Conservation (phyloP, 2,329 filamentous ascomycete species). For the Nothophoma quercina region DNA sequence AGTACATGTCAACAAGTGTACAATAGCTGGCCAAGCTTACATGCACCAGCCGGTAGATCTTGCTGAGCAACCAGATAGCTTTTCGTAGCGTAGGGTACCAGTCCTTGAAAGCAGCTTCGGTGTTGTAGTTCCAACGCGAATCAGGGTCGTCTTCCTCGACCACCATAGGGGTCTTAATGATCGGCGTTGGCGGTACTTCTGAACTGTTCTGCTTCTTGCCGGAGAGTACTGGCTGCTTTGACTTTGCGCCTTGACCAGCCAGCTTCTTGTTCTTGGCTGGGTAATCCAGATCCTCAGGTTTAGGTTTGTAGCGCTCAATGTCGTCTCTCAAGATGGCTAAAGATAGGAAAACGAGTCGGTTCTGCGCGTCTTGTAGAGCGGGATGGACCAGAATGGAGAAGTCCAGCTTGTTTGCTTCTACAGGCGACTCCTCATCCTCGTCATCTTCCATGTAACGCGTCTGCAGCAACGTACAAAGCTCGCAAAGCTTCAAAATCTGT, state of each 20-base stretch:
- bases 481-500: slow-evolving; percentile 70
- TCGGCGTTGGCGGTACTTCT: slow-evolving; percentile 41
- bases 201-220: slow-evolving; percentile 59
- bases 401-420: slow-evolving; percentile 64
- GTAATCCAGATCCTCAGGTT: slow-evolving; percentile 71
- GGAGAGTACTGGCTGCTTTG: slow-evolving; percentile 58
- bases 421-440: slow-evolving; percentile 54
- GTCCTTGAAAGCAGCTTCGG: slow-evolving; percentile 63
- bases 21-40: no score
- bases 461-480: slow-evolving; percentile 71
- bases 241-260: slow-evolving; percentile 51
- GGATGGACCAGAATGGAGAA: slow-evolving; percentile 69
- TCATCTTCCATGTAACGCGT: slow-evolving; percentile 69
- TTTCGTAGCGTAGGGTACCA: slow-evolving; percentile 74
- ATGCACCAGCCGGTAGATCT: slow-evolving; percentile 74
- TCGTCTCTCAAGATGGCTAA: slow-evolving; percentile 69
- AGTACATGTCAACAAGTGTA: neutral
- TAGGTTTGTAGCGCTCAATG: slow-evolving; percentile 71
- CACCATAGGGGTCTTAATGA: slow-evolving; percentile 57
- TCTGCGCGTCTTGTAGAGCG: slow-evolving; percentile 72
- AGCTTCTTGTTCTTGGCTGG: slow-evolving; percentile 60
- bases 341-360: slow-evolving; percentile 70
- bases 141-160: slow-evolving; percentile 61
- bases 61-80: slow-evolving; percentile 72
- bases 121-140: slow-evolving; percentile 62